These are phyloP conservation scores for Zoysia pacifica DNA, from an alignment of 176 grass and related monocot species.

Conservation along the genomic window DNA sequence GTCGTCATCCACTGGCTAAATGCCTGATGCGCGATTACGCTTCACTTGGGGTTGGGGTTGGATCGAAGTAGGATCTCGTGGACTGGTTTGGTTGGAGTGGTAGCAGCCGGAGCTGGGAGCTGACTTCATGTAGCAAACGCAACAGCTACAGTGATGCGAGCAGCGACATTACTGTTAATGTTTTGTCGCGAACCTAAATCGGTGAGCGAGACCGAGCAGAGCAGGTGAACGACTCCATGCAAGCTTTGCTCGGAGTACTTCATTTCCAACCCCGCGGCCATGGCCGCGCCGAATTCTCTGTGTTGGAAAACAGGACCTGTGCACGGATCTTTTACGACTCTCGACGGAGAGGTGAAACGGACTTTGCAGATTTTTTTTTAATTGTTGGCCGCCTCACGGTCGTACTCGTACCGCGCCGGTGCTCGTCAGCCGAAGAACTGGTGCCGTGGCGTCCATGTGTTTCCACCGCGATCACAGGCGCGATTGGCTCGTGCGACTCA, in stretches of 20 bases:
- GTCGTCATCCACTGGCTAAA: slow-evolving; percentile 7
- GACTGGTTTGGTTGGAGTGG: slow-evolving; percentile 5
- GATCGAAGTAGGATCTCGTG: too few species aligned
- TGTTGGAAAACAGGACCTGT: too few species aligned
- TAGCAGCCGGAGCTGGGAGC: neutral
- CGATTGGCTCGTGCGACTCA: neutral
- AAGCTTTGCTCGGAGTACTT: too few species aligned
- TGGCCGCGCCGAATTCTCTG: too few species aligned
- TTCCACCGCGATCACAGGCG: slow-evolving; percentile 10
- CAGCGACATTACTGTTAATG: too few species aligned
- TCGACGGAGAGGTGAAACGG: too few species aligned
- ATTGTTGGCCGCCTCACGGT: too few species aligned
- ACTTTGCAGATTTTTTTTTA: too few species aligned
- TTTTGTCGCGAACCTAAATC: too few species aligned
- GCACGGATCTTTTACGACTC: too few species aligned
- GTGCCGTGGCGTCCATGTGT: slow-evolving; percentile 7
- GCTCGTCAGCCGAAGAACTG: neutral
- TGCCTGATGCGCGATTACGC: neutral
- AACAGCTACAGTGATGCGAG: too few species aligned
- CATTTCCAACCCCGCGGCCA: too few species aligned
- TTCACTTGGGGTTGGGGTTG: neutral
- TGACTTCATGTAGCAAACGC: neutral
- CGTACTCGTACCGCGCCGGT: neutral
- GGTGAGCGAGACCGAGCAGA: slow-evolving; percentile 6
- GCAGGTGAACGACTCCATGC: neutral